Percentiles rank a stretch among this genome's conserved stretches.
Evolutionary conservation across 441 rosid species (phyloP).

Genomic region (Adansonia madagascariensis): DNA sequence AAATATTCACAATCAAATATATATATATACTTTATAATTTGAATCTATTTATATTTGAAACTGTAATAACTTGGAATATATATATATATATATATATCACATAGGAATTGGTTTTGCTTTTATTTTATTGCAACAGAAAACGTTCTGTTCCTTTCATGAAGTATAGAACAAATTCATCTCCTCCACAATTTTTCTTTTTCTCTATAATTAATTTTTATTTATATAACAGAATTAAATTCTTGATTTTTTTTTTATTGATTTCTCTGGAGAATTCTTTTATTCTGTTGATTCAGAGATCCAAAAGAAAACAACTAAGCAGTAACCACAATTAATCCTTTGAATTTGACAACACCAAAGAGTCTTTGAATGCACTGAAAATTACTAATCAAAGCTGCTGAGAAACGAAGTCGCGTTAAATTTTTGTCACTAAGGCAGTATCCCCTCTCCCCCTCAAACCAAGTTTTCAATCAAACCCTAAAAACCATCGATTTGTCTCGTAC

Average conservation of each 20-base stretch:
- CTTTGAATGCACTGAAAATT: not conserved
- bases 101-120: no score
- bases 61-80: no score
- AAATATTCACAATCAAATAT: no score
- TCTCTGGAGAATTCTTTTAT: slow-evolving; percentile 10
- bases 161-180: slow-evolving; percentile 11
- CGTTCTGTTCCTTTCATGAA: slow-evolving; percentile 36
- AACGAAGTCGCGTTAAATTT: slow-evolving; percentile 17
- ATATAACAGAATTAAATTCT: not conserved
- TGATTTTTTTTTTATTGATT: not conserved
- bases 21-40: no score
- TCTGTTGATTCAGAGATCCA: not conserved
- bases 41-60: no score
- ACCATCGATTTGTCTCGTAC: not conserved
- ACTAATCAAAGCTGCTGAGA: not conserved
- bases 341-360: not conserved
- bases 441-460: no score
- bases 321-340: not conserved
- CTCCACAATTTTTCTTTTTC: slow-evolving; percentile 22
- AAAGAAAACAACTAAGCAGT: slow-evolving; percentile 14
- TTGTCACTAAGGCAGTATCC: not conserved
- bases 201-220: not conserved
- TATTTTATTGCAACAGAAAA: slow-evolving; percentile 20
- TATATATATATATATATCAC: no score
- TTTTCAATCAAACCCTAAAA: not conserved